Evolutionary conservation across 495 filamentous ascomycete genomes (phyloP), one percentile per base, ranked within the genome.

Genomic region (Apiosordaria backusii): DNA sequence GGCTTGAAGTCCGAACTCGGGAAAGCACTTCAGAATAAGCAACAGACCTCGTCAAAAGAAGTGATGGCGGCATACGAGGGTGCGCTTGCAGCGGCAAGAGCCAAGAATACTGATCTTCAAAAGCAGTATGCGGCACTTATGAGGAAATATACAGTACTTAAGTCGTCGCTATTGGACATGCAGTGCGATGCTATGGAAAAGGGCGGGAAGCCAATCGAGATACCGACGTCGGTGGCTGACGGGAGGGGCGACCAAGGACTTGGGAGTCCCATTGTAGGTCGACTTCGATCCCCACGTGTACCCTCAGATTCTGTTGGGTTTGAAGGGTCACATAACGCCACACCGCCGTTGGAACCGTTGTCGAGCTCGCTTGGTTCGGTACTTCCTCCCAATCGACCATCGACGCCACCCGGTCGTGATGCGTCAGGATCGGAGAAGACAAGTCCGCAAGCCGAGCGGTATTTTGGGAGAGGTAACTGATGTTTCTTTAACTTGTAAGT

Each of bases 391-490:
- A 45, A 67, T 63, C 72, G 67, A 22, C 71, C 76, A 50, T 69
- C 69, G 23, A 80, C 74, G 29, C 76, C 75, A 29, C 65, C 77
- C 16, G 76, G 70, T 22, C 63, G 61, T 10, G 68, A 68, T 27
- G 40, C 45, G 18, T 50, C 63, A 29, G 66, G 62, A n/a, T 55
- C 69, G 6, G 67, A 62, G 29, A 76, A 71, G 68, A 74, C 64
- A 65, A 85, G 77, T 70, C 76, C 80, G 67, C 74, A 78, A 62
- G 62, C 72, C 61, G 77, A 84, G 71, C 70, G 80, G 70, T 80
- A 74, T 68, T 80, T 73, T 76, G 74, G 77, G 68, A 74, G 77
- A 78, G 77, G 75, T 83, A 64, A 70, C 84, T 77, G 67, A 50
- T 70, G 29, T 61, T 55, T 29, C 62, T 66, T 57, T 66, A 22